phyloP scores from a whole-genome alignment of 164 flowering plant species.

The Liquidambar formosana region DNA sequence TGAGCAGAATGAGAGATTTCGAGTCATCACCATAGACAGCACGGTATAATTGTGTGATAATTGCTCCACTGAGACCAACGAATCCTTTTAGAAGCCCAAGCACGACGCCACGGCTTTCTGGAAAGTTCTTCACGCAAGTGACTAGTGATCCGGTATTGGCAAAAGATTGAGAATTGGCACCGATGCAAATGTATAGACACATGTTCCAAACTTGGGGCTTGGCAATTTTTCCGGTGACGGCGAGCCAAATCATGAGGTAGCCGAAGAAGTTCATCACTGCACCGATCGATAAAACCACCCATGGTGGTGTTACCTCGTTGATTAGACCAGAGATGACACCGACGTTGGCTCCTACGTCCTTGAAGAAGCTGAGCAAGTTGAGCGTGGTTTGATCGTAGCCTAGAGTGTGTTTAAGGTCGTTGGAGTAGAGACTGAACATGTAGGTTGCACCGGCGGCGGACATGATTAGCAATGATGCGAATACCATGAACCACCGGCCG shows the following conservation, averaged over 20 bases:
- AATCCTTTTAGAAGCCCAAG: conserved; percentile 51
- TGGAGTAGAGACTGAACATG: conserved; percentile 44
- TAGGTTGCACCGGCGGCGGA: conserved; percentile 40
- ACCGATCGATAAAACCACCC: conserved; percentile 45
- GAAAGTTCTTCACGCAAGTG: conserved; percentile 54
- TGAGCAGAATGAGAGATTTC: conserved; percentile 28
- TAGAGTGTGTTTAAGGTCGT: conserved; percentile 26
- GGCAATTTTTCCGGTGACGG: conserved; percentile 31
- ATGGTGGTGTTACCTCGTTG: conserved; percentile 51
- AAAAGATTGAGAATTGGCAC: conserved; percentile 48
- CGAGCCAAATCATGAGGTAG: conserved; percentile 55
- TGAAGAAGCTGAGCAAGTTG: conserved; percentile 41
- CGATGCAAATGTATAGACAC: conserved; percentile 48
- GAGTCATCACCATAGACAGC: conserved; percentile 31
- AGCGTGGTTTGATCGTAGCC: conserved; percentile 50
- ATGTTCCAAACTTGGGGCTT: conserved; percentile 44
- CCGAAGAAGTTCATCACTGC: conserved; percentile 41
- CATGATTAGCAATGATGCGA: conserved; percentile 40
- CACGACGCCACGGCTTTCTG: conserved; percentile 47
- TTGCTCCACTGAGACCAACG: conserved; percentile 53
- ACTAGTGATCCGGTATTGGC: conserved; percentile 48
- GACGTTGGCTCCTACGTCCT: conserved; percentile 42
- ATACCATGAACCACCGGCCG: conserved; percentile 47
- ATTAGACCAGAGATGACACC: conserved; percentile 42
- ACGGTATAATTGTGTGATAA: conserved; percentile 42